phyloP scores from a whole-genome alignment of 2,329 filamentous ascomycete species.

The Microsporum canis region DNA sequence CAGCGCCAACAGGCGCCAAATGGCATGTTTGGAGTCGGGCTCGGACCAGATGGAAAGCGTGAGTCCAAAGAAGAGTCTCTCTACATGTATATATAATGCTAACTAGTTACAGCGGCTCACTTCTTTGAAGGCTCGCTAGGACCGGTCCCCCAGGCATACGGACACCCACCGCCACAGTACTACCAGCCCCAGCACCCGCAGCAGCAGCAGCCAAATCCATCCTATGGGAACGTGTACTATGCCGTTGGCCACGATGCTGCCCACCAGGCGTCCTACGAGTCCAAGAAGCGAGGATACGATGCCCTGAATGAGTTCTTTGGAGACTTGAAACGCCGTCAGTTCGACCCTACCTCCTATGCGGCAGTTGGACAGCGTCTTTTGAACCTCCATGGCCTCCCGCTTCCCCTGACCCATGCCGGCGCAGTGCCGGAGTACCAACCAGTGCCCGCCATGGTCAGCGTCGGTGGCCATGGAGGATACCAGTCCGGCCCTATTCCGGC shows the following conservation, averaged over 20 bases:
- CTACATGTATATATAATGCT: not conserved
- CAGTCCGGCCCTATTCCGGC: conserved; percentile 52
- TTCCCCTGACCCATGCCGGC: conserved; percentile 48
- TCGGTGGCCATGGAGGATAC: conserved; percentile 43
- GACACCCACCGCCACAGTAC: conserved; percentile 39
- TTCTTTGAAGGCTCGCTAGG: conserved; percentile 45
- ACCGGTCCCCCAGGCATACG: conserved; percentile 34
- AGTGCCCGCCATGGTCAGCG: conserved; percentile 44
- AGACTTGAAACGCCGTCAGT: conserved; percentile 78
- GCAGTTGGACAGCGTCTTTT: conserved; percentile 83
- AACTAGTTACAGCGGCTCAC: conserved; percentile 34
- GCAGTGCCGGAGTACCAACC: conserved; percentile 44
- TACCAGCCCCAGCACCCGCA: conserved; percentile 40
- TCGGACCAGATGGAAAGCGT: conserved; percentile 27
- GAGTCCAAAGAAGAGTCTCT: conserved; percentile 10
- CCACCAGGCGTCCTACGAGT: conserved; percentile 54
- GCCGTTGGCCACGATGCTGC: conserved; percentile 58
- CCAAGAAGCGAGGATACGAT: conserved; percentile 74
- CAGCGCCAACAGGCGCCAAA: conserved; percentile 29
- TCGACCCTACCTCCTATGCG: conserved; percentile 80
- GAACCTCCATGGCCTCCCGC: conserved; percentile 59
- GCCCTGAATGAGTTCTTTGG: conserved; percentile 90
- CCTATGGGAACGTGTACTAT: conserved; percentile 68
- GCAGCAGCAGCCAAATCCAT: conserved; percentile 43
- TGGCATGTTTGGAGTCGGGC: conserved; percentile 28